A percentile compares a stretch with the other conserved stretches of the same genome.
Conservation (phyloP, 1,284 basidiomycete genomes). For the Rhodotorula sp. region DNA sequence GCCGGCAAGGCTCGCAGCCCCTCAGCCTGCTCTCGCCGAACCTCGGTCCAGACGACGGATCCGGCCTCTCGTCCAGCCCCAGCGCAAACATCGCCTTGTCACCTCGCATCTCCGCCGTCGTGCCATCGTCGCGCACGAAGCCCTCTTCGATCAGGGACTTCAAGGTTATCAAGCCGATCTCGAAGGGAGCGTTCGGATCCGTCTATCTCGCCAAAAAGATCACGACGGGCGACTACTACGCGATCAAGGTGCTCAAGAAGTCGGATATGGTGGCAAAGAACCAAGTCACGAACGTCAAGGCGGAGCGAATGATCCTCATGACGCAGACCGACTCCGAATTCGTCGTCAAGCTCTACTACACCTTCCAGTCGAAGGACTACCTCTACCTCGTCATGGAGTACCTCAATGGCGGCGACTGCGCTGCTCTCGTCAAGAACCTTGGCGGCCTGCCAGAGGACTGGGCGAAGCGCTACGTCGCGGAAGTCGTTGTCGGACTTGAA, state of each 20-base stretch:
- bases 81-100: conserved; percentile 62
- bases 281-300: conserved; percentile 99
- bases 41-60: conserved; percentile 7
- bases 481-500: conserved; percentile 90
- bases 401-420: conserved; percentile 90
- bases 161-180: conserved; percentile 98
- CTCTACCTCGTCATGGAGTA: conserved; percentile 55
- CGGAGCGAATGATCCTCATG: conserved; percentile 99
- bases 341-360: conserved; percentile 54
- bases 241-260: conserved; percentile 99
- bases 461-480: conserved; percentile 93
- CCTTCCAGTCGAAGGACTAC: conserved; percentile 52
- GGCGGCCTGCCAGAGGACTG: conserved; percentile 92
- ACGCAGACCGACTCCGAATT: conserved; percentile 99
- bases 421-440: conserved; percentile 91
- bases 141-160: conserved; percentile 98
- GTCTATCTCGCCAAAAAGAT: conserved; percentile 99
- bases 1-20: conserved; percentile 42
- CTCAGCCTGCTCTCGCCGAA: conserved; percentile 36
- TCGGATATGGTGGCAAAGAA: conserved; percentile 99
- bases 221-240: conserved; percentile 96
- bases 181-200: conserved; percentile 96
- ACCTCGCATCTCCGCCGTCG: conserved; percentile 77
- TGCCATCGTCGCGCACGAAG: conserved; percentile 71
- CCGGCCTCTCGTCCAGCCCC: conserved; percentile 29